phyloP scores from a whole-genome alignment of 2,329 filamentous ascomycete species.

The Neurospora sp. region DNA sequence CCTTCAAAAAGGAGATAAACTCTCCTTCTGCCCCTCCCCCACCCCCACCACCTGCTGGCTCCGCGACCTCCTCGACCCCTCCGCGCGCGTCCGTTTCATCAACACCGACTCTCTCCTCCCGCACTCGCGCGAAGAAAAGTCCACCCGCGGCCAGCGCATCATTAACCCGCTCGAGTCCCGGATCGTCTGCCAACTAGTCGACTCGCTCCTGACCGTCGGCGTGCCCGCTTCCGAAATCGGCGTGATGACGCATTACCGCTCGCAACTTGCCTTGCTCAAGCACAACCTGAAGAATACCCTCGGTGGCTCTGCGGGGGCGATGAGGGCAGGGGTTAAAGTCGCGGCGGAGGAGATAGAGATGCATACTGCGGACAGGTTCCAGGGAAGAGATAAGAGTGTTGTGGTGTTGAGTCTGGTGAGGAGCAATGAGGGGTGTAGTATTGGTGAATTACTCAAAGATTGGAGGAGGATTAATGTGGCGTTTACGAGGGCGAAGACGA shows the following conservation, averaged over 20 bases:
- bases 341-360: slow-evolving; percentile 63
- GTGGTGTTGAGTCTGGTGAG: slow-evolving; percentile 81
- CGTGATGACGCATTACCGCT: slow-evolving; percentile 94
- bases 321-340: background rate
- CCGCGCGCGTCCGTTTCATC: slow-evolving; percentile 70
- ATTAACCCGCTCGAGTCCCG: slow-evolving; percentile 78
- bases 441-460: slow-evolving; percentile 87
- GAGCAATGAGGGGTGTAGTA: slow-evolving; percentile 68
- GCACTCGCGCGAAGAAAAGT: slow-evolving; percentile 50
- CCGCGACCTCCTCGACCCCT: slow-evolving; percentile 56
- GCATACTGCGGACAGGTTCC: slow-evolving; percentile 94
- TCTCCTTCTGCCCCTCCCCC: slow-evolving; percentile 45
- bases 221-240: slow-evolving; percentile 70
- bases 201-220: slow-evolving; percentile 65
- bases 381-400: slow-evolving; percentile 91
- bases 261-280: slow-evolving; percentile 75
- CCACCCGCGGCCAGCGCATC: slow-evolving; percentile 68
- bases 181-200: slow-evolving; percentile 70
- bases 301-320: background rate
- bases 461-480: slow-evolving; percentile 94
- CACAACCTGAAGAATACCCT: slow-evolving; percentile 52
- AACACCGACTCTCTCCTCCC: slow-evolving; percentile 77
- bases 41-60: slow-evolving; percentile 59
- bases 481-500: slow-evolving; percentile 84
- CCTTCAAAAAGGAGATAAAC: slow-evolving; percentile 5